These are phyloP conservation scores for Zelopaecilomyces penicillatus DNA, from an alignment of 2,329 filamentous ascomycete species.

Conservation along the genomic window DNA sequence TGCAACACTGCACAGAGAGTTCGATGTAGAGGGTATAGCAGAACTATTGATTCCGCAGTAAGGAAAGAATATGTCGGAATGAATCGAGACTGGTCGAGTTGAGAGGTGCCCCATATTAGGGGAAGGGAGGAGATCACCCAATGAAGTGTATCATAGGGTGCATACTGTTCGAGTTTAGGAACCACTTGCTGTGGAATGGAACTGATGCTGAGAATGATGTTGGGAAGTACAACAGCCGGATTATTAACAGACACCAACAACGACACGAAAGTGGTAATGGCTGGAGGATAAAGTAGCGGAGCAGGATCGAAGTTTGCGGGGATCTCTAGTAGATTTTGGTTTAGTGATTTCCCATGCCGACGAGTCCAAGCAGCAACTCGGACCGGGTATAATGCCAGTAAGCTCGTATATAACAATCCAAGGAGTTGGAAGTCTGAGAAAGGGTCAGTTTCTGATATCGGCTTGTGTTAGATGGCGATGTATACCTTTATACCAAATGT, in stretches of 20 bases:
- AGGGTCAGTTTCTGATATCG: background rate
- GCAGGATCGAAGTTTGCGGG: constrained; percentile 83
- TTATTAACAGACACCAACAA: constrained; percentile 60
- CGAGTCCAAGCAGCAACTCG: constrained; percentile 45
- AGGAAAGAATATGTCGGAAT: constrained; percentile 26
- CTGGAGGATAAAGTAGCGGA: constrained; percentile 76
- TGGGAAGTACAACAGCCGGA: constrained; percentile 59
- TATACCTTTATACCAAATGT: constrained; percentile 42
- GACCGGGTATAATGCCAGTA: constrained; percentile 50
- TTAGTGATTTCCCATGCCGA: constrained; percentile 28
- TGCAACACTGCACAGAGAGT: constrained; percentile 65
- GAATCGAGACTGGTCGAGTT: constrained; percentile 28
- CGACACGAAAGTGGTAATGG: constrained; percentile 68
- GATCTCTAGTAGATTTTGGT: constrained; percentile 39
- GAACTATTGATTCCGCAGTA: constrained; percentile 48
- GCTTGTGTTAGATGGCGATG: background rate
- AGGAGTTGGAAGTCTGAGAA: constrained; percentile 35
- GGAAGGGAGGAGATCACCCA: constrained; percentile 73
- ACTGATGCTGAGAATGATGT: constrained; percentile 72
- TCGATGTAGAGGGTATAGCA: constrained; percentile 78
- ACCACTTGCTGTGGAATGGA: constrained; percentile 67
- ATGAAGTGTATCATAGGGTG: constrained; percentile 59
- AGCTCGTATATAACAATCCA: constrained; percentile 25
- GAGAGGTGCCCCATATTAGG: constrained; percentile 30
- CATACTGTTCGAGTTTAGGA: constrained; percentile 49